Base-by-base conservation (phyloP, 805 yeast genomes). In the Candida nemodendra region DNA sequence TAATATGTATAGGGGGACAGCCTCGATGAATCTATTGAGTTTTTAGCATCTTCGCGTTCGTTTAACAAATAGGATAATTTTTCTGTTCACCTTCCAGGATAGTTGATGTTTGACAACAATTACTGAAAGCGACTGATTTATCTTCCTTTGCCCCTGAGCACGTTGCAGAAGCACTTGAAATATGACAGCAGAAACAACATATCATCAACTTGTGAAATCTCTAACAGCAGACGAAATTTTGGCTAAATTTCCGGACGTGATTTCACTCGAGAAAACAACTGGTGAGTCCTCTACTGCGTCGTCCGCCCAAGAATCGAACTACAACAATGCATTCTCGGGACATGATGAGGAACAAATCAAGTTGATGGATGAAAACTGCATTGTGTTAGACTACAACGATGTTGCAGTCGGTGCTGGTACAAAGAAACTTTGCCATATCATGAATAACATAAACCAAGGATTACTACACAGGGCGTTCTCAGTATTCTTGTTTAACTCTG, bases 361-460 rank as follows among this genome's bases (percentile, higher is more conserved):
- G 56, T 71, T 93, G 44, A 93, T 93, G 99, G 95, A 90, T 51
- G 99, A 93, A 64, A 80, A 90, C 46, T 93, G 99, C 65, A 89
- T 93, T 43, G 96, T 91, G 2, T 69, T 90, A 46, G 96, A 93
- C 61, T 81, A 84, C 70, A 65, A 89, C 53, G 99, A 93, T 62
- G 65, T 56, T 32, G 95, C 96, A 4, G 70, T 89, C 35, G 99
- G 97, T 23, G 90, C 95, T 1, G 98, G 91, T 12, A 85, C 96
- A 36, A 93, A 93, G 64, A 93, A 91, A 64, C 65, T 85, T 34
- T 86, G 96, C 49, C 95, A 85, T 56, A 65, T 93, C 38, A 86
- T 89, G 95, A 74, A 74, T 30, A 90, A 90, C 62, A 93, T 93
- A 54, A 72, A 89, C 36, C 66, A 69, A 45, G 99, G 99, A 4